These are phyloP conservation scores for Pleurotus salmoneostramineus DNA, from an alignment of 768 basidiomycete genomes.

Conservation along the genomic window DNA sequence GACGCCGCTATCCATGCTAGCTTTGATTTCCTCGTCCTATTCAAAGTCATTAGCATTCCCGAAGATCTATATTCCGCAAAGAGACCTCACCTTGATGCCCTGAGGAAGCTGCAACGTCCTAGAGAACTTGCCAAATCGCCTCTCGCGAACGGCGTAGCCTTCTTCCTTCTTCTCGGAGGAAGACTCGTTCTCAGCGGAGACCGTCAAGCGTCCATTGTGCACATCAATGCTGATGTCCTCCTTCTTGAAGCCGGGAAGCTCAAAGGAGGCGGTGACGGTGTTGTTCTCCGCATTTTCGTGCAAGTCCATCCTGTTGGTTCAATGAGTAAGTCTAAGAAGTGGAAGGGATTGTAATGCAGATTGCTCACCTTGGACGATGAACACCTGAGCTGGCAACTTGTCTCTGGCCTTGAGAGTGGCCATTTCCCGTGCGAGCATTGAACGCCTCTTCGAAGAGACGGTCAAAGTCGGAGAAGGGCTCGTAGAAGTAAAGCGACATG, in stretches of 20 bases:
- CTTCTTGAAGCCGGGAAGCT: conserved; percentile 54
- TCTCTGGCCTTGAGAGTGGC: neutral
- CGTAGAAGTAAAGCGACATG: conserved; percentile 34
- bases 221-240: conserved; percentile 53
- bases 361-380: conserved; percentile 1
- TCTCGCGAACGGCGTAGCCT: conserved; percentile 46
- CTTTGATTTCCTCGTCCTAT: conserved; percentile 12
- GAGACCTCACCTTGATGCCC: conserved; percentile 45
- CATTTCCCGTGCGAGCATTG: neutral
- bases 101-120: conserved; percentile 49
- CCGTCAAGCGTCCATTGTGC: conserved; percentile 43
- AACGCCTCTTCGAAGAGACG: conserved; percentile 40
- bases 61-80: neutral
- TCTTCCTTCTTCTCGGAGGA: conserved; percentile 31
- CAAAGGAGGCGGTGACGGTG: conserved; percentile 55
- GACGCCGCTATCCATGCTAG: conserved; percentile 13
- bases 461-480: conserved; percentile 40
- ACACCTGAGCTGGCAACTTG: neutral
- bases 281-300: conserved; percentile 47
- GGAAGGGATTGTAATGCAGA: neutral
- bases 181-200: conserved; percentile 46
- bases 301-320: conserved; percentile 45
- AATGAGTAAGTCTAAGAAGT: neutral
- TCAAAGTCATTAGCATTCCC: neutral
- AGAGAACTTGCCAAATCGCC: conserved; percentile 42